Evolutionary conservation across 768 basidiomycete genomes (phyloP).

Genomic region (Leucogyrophana mollusca): DNA sequence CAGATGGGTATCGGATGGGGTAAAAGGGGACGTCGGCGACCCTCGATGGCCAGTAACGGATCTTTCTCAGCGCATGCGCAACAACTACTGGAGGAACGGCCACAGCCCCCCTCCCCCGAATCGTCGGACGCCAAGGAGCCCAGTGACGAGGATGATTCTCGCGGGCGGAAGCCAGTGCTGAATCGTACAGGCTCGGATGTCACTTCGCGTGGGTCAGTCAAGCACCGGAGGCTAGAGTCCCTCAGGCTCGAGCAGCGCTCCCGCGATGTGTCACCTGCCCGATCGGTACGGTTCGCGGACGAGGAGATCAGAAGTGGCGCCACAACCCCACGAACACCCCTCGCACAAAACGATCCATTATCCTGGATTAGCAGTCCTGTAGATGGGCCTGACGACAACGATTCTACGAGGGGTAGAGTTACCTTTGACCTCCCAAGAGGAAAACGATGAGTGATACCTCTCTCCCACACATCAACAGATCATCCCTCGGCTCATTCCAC

Average conservation of each 20-base stretch:
- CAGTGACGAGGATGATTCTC: not conserved
- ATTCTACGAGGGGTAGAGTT: conserved; percentile 14
- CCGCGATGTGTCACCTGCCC: conserved; percentile 43
- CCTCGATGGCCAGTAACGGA: conserved; percentile 14
- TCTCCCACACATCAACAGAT: no score
- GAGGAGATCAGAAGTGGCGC: conserved; percentile 22
- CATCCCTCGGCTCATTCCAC: no score
- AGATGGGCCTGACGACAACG: conserved; percentile 14
- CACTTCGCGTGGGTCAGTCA: conserved; percentile 20
- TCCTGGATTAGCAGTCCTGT: conserved; percentile 7
- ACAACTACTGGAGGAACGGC: conserved; percentile 2
- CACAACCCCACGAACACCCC: conserved; percentile 17
- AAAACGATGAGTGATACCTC: conserved; percentile 5
- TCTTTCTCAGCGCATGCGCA: conserved; percentile 1
- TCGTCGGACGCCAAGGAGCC: not conserved
- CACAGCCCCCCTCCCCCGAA: not conserved
- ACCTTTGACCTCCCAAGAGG: conserved; percentile 16
- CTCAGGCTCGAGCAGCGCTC: conserved; percentile 16
- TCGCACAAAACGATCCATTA: conserved; percentile 19
- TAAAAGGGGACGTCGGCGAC: conserved; percentile 13
- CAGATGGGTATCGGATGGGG: not conserved
- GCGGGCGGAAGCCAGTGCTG: not conserved
- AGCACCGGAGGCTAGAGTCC: conserved; percentile 30
- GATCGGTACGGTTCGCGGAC: conserved; percentile 50
- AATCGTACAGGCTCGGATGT: no score